Base-by-base conservation (phyloP, 768 basidiomycete genomes). In the Fistulinella prunicolor region DNA sequence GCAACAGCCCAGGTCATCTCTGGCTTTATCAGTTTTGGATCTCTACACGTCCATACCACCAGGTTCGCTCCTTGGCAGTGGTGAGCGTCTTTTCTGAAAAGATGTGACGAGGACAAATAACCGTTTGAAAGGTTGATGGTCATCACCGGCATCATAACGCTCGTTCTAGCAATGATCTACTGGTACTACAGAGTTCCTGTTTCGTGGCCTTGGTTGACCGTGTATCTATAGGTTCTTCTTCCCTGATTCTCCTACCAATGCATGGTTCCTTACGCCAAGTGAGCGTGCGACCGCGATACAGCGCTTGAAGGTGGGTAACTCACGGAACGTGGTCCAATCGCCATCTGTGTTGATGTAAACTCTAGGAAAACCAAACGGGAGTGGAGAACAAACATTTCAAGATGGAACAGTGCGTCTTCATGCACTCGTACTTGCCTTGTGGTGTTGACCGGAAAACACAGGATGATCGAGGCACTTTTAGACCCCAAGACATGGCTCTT, bases 311-410 rank as follows among this genome's bases (percentile, higher is more conserved):
- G 82, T 81, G 17, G 3, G 38, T 17, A 48, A 34, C 32, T 34
- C 16, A 12, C 7, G 32, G 12, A 34, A 34, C 6, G 14, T 34
- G 32, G 5, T 13, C 32, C 32, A 4, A 13, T 16, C 5, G 14
- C 16, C 12, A 55, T 16, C 34, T 17, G 16, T 16, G 7, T 17
- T 28, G 26, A 28, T 10, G 5, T 28, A 5, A 28, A 28, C 13
- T n/a, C 7, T 53, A 83, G 80, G 77, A 72, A 65, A 88, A 89
- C 52, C 86, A 90, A 78, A 85, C 85, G 0, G 89, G 88, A 23
- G 78, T 89, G 10, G 88, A 89, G 67, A 89, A 87, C 60, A 91
- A 90, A 58, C 75, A 75, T 44, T 90, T 86, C 69, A 90, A 90
- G 70, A 79, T 73, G 45, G 83, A 87, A 30, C 88, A 90, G 86